Percentiles rank a stretch among this genome's conserved stretches.
Evolutionary conservation across 371 early-diverging fungal genomes (phyloP).

Genomic region (Actinomortierella wolfii): DNA sequence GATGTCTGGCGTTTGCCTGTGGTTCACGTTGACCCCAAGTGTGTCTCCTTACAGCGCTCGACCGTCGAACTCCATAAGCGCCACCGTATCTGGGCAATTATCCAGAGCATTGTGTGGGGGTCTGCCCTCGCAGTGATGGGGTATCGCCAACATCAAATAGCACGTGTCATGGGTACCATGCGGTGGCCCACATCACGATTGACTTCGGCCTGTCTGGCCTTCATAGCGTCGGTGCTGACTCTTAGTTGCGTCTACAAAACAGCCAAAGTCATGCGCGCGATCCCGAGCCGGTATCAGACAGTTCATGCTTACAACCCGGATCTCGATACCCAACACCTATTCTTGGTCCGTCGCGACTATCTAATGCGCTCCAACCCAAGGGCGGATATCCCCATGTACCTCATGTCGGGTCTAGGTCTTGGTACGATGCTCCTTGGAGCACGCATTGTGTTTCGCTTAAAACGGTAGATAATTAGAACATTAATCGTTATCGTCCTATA

Average conservation of each 20-base stretch:
- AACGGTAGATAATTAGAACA: too few relatives aligned
- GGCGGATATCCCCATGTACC: constrained; percentile 27
- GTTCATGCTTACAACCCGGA: constrained; percentile 21
- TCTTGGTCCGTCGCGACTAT: constrained; percentile 36
- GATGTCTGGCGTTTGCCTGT: constrained; percentile 38
- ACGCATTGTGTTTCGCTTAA: constrained; percentile 21
- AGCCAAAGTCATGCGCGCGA: constrained; percentile 17
- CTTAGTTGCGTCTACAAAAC: constrained; percentile 24
- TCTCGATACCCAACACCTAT: constrained; percentile 18
- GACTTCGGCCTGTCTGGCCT: constrained; percentile 12
- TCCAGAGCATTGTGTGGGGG: constrained; percentile 31
- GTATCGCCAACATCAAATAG: constrained; percentile 16
- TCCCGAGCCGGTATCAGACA: constrained; percentile 34
- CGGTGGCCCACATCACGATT: constrained; percentile 30
- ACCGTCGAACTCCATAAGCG: constrained; percentile 14
- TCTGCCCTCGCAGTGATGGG: constrained; percentile 17
- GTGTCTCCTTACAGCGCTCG: constrained; percentile 32
- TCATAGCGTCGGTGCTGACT: constrained; percentile 13
- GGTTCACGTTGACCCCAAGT: constrained; percentile 42
- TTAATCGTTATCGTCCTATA: too few relatives aligned
- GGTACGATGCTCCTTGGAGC: constrained; percentile 39
- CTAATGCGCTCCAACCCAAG: constrained; percentile 8
- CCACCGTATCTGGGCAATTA: constrained; percentile 23
- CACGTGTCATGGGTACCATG: background rate
- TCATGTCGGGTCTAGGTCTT: constrained; percentile 37